Evolutionary conservation across 1,139 yeast genomes (phyloP).

Genomic region (Yamadazyma epiphylla): DNA sequence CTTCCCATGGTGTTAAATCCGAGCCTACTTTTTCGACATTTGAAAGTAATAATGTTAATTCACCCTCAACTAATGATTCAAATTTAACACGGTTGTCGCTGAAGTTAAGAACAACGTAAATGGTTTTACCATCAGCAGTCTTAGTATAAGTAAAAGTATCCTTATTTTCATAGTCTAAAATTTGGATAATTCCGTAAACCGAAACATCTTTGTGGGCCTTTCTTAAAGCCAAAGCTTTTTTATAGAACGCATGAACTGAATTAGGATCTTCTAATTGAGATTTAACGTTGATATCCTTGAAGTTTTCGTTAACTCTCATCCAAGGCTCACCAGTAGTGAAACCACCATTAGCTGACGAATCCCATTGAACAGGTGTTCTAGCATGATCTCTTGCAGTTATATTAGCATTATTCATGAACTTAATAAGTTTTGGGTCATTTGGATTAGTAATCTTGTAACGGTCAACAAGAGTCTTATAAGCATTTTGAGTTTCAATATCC

Average conservation of each 20-base stretch:
- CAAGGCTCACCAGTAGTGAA: conserved; percentile 51
- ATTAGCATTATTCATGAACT: conserved; percentile 29
- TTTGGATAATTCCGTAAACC: conserved; percentile 47
- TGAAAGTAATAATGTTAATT: conserved; percentile 21
- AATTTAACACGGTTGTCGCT: conserved; percentile 27
- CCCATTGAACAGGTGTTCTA: conserved; percentile 62
- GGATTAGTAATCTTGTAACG: too few relatives aligned
- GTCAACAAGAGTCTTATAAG: conserved; percentile 30
- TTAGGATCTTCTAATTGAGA: conserved; percentile 43
- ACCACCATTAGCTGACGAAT: conserved; percentile 40
- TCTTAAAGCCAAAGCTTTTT: conserved; percentile 39
- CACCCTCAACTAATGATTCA: conserved; percentile 25
- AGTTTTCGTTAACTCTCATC: conserved; percentile 52
- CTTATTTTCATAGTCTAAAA: conserved; percentile 24
- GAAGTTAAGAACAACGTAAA: conserved; percentile 46
- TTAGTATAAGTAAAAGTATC: conserved; percentile 10
- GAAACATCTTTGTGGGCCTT: conserved; percentile 41
- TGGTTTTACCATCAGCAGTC: conserved; percentile 6
- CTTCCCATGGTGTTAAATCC: conserved; percentile 35
- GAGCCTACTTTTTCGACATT: conserved; percentile 21
- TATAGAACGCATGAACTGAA: conserved; percentile 47
- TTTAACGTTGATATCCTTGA: conserved; percentile 45
- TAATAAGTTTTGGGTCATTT: conserved; percentile 15
- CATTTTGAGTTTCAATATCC: conserved; percentile 47
- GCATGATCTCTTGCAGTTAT: conserved; percentile 51